Percentiles rank a stretch among this genome's conserved stretches.
phyloP scores from a whole-genome alignment of 2,329 filamentous ascomycete species.

The Calonectria honghensis region DNA sequence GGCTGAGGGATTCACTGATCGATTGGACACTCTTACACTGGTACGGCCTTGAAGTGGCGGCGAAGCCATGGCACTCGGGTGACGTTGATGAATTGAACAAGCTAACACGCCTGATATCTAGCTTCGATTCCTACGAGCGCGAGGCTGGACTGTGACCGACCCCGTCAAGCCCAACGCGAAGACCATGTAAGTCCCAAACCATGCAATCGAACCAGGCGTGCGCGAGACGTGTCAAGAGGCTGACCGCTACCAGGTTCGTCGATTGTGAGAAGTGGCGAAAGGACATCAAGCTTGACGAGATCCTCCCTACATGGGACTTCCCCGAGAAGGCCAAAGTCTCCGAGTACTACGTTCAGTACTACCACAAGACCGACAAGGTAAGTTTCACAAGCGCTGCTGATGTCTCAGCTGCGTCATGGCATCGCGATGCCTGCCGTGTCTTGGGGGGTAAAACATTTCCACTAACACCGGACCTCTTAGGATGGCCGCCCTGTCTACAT shows the following conservation, averaged over 20 bases:
- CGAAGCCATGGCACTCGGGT: background rate
- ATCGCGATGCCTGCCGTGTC: background rate
- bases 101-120: slow-evolving; percentile 57
- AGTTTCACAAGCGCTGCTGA: background rate
- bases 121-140: slow-evolving; percentile 92
- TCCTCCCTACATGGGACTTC: slow-evolving; percentile 89
- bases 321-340: slow-evolving; percentile 88
- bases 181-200: slow-evolving; percentile 79
- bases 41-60: slow-evolving; percentile 68
- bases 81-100: slow-evolving; percentile 3
- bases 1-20: slow-evolving; percentile 85
- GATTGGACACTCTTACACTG: slow-evolving; percentile 94
- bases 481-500: slow-evolving; percentile 98
- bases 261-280: slow-evolving; percentile 94
- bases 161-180: slow-evolving; percentile 70
- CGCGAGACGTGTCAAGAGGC: slow-evolving; percentile 46
- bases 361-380: slow-evolving; percentile 96
- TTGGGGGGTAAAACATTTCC: background rate
- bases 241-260: slow-evolving; percentile 81
- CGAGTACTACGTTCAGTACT: slow-evolving; percentile 98
- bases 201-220: slow-evolving; percentile 43
- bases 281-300: slow-evolving; percentile 88
- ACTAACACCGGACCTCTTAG: slow-evolving; percentile 65
- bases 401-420: slow-evolving; percentile 2
- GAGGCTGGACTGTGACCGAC: slow-evolving; percentile 84